A percentile compares a stretch with the other conserved stretches of the same genome.
These are phyloP conservation scores for Saccharomycopsis javanensis DNA, from an alignment of 805 yeast genomes.

Conservation along the genomic window DNA sequence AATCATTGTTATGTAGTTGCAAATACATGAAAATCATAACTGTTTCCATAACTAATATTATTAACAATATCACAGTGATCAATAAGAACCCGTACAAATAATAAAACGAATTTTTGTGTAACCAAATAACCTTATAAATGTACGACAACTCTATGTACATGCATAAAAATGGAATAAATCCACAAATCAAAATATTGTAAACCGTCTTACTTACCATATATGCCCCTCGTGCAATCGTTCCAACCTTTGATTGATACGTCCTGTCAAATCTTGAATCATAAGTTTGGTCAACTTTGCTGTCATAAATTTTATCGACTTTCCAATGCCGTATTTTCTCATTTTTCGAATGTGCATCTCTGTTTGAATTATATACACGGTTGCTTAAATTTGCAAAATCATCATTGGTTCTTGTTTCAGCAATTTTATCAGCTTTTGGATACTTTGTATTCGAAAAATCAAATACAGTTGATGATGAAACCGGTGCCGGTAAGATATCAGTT, in stretches of 20 bases:
- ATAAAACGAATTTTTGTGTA: constrained; percentile 68
- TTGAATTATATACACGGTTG: too few relatives aligned
- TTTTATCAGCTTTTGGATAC: neutral
- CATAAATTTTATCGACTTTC: too few relatives aligned
- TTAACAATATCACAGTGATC: constrained; percentile 46
- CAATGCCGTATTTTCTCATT: too few relatives aligned
- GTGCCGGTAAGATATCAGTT: constrained; percentile 19
- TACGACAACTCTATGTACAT: constrained; percentile 71
- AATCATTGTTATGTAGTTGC: constrained; percentile 32
- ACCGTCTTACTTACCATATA: neutral
- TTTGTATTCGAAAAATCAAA: constrained; percentile 12
- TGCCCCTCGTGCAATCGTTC: neutral
- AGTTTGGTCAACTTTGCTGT: too few relatives aligned
- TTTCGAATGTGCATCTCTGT: too few relatives aligned
- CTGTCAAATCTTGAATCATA: too few relatives aligned
- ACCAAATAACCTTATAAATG: constrained; percentile 69
- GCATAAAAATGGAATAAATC: constrained; percentile 68
- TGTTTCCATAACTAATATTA: constrained; percentile 59
- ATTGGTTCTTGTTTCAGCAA: neutral
- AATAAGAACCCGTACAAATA: constrained; percentile 73
- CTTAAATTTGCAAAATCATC: too few relatives aligned
- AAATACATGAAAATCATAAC: constrained; percentile 61
- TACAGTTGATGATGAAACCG: constrained; percentile 28
- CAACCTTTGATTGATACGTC: neutral
- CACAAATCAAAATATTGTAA: constrained; percentile 40